phyloP scores from a whole-genome alignment of 768 basidiomycete species.

The Tricholoma sp. region DNA sequence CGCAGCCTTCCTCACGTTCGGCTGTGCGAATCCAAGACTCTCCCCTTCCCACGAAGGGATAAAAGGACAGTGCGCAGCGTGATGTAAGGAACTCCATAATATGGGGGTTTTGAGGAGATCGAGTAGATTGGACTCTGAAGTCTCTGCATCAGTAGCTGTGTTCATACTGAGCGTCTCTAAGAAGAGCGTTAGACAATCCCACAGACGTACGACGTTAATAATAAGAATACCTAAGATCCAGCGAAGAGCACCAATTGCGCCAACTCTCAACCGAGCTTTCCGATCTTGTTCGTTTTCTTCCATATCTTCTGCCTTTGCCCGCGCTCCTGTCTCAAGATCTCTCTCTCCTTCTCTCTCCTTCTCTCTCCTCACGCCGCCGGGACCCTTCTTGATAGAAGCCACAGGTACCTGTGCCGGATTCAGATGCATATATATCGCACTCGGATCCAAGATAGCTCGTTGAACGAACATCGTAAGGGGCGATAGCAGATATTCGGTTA shows the following conservation, averaged over 20 bases:
- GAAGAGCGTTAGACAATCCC: neutral
- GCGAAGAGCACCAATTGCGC: constrained; percentile 58
- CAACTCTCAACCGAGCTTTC: constrained; percentile 61
- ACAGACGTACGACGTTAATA: constrained; percentile 3
- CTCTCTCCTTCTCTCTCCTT: constrained; percentile 6
- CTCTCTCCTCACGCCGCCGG: constrained; percentile 3
- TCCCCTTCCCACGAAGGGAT: constrained; percentile 26
- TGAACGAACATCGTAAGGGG: constrained; percentile 49
- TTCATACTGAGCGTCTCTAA: neutral
- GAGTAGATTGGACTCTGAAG: constrained; percentile 28
- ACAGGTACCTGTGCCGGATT: constrained; percentile 56
- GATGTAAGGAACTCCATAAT: constrained; percentile 57
- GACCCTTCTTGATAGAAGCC: constrained; percentile 28
- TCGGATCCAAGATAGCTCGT: constrained; percentile 55
- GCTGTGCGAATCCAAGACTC: constrained; percentile 60
- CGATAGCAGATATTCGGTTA: constrained; percentile 26
- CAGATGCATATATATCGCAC: constrained; percentile 49
- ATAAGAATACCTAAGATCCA: constrained; percentile 51
- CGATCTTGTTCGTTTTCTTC: constrained; percentile 71
- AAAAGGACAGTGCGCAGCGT: constrained; percentile 38
- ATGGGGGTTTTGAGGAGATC: constrained; percentile 42
- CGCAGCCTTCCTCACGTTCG: constrained; percentile 64
- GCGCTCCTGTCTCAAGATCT: constrained; percentile 28
- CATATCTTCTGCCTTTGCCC: constrained; percentile 49
- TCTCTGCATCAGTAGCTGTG: neutral